Conservation (phyloP, 306 rosid genomes). For the Cicer chorassanicum region DNA sequence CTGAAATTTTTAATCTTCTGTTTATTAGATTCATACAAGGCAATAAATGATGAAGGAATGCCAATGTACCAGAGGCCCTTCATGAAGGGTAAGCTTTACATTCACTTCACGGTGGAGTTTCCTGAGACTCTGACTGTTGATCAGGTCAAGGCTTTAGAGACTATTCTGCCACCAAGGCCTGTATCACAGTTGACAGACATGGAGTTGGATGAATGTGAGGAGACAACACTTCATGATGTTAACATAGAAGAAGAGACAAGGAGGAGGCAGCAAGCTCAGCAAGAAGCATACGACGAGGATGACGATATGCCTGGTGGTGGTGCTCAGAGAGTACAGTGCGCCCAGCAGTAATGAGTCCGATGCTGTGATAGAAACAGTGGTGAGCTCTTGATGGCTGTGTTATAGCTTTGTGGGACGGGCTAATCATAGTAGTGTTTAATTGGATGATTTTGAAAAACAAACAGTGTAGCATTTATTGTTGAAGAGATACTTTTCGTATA, state of each 20-base stretch:
- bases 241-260: constrained; percentile 81
- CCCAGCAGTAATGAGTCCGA: constrained; percentile 64
- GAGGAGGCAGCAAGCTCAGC: constrained; percentile 70
- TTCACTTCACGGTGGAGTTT: constrained; percentile 82
- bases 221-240: constrained; percentile 82
- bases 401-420: constrained; percentile 7
- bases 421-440: constrained; percentile 34
- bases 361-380: not conserved
- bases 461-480: constrained; percentile 27
- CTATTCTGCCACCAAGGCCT: constrained; percentile 63
- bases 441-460: constrained; percentile 17
- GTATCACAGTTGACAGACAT: constrained; percentile 66
- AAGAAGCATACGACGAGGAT: constrained; percentile 82
- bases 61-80: constrained; percentile 84
- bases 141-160: constrained; percentile 61
- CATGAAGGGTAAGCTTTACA: constrained; percentile 87
- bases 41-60: constrained; percentile 88
- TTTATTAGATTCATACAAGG: constrained; percentile 59
- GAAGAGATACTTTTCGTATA: not conserved
- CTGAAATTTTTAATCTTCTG: not conserved
- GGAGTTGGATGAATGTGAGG: constrained; percentile 94
- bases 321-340: constrained; percentile 89
- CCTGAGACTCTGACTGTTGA: constrained; percentile 69
- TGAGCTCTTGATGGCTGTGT: not conserved
- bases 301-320: constrained; percentile 87